These are phyloP conservation scores for Protomyces lactucae-debilis DNA, from an alignment of 1,139 yeast genomes.

Conservation along the genomic window DNA sequence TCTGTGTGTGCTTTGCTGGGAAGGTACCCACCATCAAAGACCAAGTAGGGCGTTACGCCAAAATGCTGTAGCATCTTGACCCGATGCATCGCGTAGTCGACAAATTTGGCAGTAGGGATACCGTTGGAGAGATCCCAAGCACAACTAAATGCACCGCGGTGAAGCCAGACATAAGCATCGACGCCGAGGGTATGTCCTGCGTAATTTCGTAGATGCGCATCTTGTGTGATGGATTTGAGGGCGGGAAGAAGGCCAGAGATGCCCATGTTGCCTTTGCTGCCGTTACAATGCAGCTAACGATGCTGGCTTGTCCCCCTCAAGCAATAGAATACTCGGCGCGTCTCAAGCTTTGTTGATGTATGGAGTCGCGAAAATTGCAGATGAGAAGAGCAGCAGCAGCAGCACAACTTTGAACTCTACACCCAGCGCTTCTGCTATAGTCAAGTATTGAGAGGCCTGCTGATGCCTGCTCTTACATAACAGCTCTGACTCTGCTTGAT, in stretches of 20 bases:
- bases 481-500: too few relatives aligned
- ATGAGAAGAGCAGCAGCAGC: too few relatives aligned
- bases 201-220: slow-evolving; percentile 12
- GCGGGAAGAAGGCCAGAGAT: slow-evolving; percentile 32
- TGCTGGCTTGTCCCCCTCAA: too few relatives aligned
- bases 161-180: slow-evolving; percentile 97
- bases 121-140: slow-evolving; percentile 76
- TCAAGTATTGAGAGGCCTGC: too few relatives aligned
- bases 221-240: slow-evolving; percentile 33
- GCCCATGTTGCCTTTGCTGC: slow-evolving; percentile 17
- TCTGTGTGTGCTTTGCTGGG: slow-evolving; percentile 79
- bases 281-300: too few relatives aligned
- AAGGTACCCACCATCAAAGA: slow-evolving; percentile 86
- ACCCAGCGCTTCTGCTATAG: too few relatives aligned
- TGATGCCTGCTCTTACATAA: too few relatives aligned
- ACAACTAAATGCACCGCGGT: slow-evolving; percentile 76
- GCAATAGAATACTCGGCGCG: too few relatives aligned
- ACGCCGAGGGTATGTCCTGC: slow-evolving; percentile 61
- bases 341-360: too few relatives aligned
- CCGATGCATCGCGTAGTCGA: slow-evolving; percentile 26
- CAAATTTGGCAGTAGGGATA: slow-evolving; percentile 61
- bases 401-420: too few relatives aligned
- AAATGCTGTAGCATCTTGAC: slow-evolving; percentile 55
- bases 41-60: slow-evolving; percentile 78
- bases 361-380: too few relatives aligned